Evolutionary conservation across 306 rosid species (phyloP), one percentile per base, ranked within the genome.

Genomic region (Neltuma alba): DNA sequence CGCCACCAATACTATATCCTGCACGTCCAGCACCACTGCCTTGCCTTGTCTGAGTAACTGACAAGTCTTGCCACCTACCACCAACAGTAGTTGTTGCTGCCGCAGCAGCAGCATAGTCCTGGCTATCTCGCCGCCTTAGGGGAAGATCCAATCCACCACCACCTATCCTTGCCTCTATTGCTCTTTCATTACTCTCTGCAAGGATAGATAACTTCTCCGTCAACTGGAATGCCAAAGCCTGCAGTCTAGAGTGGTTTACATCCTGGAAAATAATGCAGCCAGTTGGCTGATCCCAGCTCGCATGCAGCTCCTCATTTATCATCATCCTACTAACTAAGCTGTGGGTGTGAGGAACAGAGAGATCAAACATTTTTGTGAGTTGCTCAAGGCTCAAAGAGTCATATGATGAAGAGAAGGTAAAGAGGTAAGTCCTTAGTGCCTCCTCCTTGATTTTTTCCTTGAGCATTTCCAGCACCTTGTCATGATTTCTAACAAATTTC

Each of bases 61-160:
- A 79, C 75, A 72, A 28, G 83, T 94, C 98, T 73, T 89, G 97
- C 98, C 98, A 94, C 86, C 97, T 94, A 14, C 85, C 76, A 45
- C 92, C 89, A 10, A n/a, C 81, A 12, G 86, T 55, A 44, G 44
- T 68, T 52, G 83, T 66, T 72, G 91, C 90, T 45, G 80, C 78
- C 5, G 85, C 82, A 0, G 89, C 82, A 0, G 89, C 80, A 31
- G 88, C 88, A 78, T 91, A 94, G 76, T 94, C 98, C 84, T 92
- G 98, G 82, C 81, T 77, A 61, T 94, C 98, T 82, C 98, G 91
- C 6, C 98, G 89, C 86, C 96, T 91, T 54, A 58, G 36, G 63
- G 92, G 94, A 76, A 92, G 85, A 83, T 94, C 98, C 83, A 94
- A 55, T 48, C 94, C 97, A 80, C 98, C 97, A 20, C 98, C 95